phyloP scores from a whole-genome alignment of 345 rosid genomes.

The Theobroma cacao region DNA sequence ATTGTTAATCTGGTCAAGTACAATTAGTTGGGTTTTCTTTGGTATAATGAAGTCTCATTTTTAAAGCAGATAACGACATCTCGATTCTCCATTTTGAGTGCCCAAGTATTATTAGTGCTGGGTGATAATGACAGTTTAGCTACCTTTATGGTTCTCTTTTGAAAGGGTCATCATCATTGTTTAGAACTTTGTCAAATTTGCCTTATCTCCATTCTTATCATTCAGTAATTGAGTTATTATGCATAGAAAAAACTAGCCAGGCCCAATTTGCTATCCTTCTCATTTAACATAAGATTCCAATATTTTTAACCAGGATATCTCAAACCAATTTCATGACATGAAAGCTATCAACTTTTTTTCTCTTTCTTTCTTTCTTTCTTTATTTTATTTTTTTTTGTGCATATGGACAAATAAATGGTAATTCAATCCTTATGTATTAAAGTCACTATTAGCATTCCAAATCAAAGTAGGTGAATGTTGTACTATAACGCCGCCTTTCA shows the following conservation, averaged over 20 bases:
- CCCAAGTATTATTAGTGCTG: conserved; percentile 17
- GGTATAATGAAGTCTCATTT: not conserved
- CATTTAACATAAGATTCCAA: not conserved
- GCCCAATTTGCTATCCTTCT: not conserved
- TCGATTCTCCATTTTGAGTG: conserved; percentile 18
- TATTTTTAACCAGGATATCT: not conserved
- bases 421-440: too few relatives aligned
- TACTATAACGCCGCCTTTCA: conserved; percentile 4
- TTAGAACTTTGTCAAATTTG: not conserved
- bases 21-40: conserved; percentile 19
- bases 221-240: not conserved
- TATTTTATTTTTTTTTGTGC: not conserved
- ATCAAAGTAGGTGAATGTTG: conserved; percentile 19
- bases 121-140: conserved; percentile 35
- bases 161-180: not conserved
- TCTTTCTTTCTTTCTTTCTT: not conserved
- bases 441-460: not conserved
- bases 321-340: not conserved
- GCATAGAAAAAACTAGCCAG: not conserved
- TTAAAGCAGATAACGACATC: conserved; percentile 13
- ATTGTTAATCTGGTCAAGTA: conserved; percentile 14
- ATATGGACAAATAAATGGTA: not conserved
- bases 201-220: conserved; percentile 5
- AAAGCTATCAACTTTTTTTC: not conserved
- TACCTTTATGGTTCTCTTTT: conserved; percentile 24